Base-by-base conservation (phyloP, 345 rosid species). In the Microcos paniculata region DNA sequence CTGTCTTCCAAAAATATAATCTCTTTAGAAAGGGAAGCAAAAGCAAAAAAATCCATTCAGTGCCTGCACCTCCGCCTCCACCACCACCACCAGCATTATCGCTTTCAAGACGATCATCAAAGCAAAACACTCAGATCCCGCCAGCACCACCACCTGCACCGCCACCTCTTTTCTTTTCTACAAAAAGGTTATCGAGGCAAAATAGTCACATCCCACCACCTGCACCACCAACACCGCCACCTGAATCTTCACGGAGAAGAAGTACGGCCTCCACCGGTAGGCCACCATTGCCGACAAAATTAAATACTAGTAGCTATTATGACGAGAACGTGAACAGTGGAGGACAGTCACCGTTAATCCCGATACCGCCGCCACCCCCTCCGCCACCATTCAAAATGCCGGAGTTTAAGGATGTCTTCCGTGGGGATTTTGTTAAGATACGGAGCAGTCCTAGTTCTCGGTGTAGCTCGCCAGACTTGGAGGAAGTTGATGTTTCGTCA, bases 281-380 rank as follows among this genome's bases (percentile, higher is more conserved):
- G 82, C 98, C 98, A 18, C 98, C 97, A 8, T 80, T 88, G 57
- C 96, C 95, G 14, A 71, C 78, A 13, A 87, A 84, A 81, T 57
- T 55, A 35, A 76, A 56, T 28, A 80, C 16, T 62, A 2, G 3
- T 11, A 68, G 56, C 19, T 77, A 61, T 4, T 70, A 77, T 48
- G 87, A 80, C 9, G 89, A 84, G 45, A 81, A 83, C 49, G 43
- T 74, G 56, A 83, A 82, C 80, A 80, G 43, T 73, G 81, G 81
- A 4, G 80, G 80, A 31, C 89, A 78, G 75, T 78, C 92, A 3
- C 96, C 89, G 49, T 76, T 77, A 6, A 81, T 69, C 6, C 91
- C 90, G 9, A 80, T 30, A 35, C 90, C 97, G 2, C 92, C 88
- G 0, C 79, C 84, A 5, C 91, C 96, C 1, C 92, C 94, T 2